Conservation (phyloP, 495 filamentous ascomycete genomes). For the Neurospora sp. region DNA sequence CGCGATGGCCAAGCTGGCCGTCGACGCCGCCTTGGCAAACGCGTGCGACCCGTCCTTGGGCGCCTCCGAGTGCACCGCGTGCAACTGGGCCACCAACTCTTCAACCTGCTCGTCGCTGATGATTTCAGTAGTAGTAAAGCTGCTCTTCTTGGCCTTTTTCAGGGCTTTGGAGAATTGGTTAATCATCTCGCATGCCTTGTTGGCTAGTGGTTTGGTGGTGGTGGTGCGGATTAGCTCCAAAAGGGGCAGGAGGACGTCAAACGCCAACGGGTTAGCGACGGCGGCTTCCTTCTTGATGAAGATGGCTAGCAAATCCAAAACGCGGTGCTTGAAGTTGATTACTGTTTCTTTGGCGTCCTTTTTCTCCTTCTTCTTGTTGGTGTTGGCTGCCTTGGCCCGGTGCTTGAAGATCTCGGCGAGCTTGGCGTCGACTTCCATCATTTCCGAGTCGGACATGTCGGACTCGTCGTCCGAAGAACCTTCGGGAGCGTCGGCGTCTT, state of each 20-base stretch:
- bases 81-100: constrained; percentile 47
- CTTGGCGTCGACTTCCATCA: constrained; percentile 78
- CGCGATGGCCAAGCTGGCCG: constrained; percentile 38
- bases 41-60: constrained; percentile 43
- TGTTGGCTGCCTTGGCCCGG: constrained; percentile 37
- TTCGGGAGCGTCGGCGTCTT: constrained; percentile 35
- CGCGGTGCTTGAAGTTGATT: constrained; percentile 87
- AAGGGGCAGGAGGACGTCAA: constrained; percentile 57
- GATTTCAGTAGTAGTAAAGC: constrained; percentile 8
- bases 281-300: constrained; percentile 72
- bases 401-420: constrained; percentile 77
- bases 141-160: constrained; percentile 41
- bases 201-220: constrained; percentile 58
- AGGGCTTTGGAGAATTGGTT: constrained; percentile 58
- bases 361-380: constrained; percentile 61
- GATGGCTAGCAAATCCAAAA: constrained; percentile 78
- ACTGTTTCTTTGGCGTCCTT: constrained; percentile 83
- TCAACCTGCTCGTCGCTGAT: constrained; percentile 25
- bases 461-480: constrained; percentile 52
- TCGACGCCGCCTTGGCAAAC: constrained; percentile 39
- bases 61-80: constrained; percentile 62
- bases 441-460: constrained; percentile 91
- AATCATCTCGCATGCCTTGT: constrained; percentile 60
- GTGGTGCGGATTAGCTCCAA: constrained; percentile 41
- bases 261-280: constrained; percentile 48